These are phyloP conservation scores for Trichoderma sp. DNA, from an alignment of 2,329 filamentous ascomycete genomes.

Conservation along the genomic window DNA sequence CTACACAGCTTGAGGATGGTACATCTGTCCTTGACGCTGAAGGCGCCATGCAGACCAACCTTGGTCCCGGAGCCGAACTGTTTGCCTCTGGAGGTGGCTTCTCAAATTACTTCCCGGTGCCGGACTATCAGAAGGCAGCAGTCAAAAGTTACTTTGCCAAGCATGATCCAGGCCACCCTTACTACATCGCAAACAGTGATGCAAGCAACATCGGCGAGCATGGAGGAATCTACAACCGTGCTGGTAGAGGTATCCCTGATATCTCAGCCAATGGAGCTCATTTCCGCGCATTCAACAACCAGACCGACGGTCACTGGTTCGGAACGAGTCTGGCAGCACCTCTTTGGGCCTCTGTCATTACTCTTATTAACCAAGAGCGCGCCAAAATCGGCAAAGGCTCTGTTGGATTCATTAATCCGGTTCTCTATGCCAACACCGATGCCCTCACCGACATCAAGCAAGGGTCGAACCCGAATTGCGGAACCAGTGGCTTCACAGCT, in stretches of 20 bases:
- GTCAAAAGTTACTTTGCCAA: conserved; percentile 31
- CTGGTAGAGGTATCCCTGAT: conserved; percentile 42
- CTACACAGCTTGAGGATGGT: conserved; percentile 46
- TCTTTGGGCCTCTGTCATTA: conserved; percentile 27
- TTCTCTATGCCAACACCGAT: conserved; percentile 38
- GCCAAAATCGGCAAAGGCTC: conserved; percentile 35
- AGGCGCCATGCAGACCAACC: conserved; percentile 21
- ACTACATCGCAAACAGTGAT: conserved; percentile 33
- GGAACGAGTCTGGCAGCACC: conserved; percentile 28
- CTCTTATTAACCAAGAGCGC: conserved; percentile 27
- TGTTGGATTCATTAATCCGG: conserved; percentile 45
- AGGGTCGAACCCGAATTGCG: conserved; percentile 42
- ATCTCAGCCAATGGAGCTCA: conserved; percentile 51
- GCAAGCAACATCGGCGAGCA: conserved; percentile 37
- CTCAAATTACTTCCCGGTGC: conserved; percentile 36
- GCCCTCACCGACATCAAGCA: conserved; percentile 42
- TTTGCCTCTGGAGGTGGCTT: conserved; percentile 36
- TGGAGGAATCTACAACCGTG: conserved; percentile 37
- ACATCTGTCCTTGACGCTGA: conserved; percentile 29
- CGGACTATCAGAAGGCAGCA: conserved; percentile 32
- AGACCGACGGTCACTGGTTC: conserved; percentile 2
- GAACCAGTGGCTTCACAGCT: conserved; percentile 24
- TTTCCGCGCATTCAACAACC: conserved; percentile 34
- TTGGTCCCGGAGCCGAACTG: conserved; percentile 21
- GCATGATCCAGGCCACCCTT: conserved; percentile 28